These are phyloP conservation scores for Afroboletus lepidellus DNA, from an alignment of 1,284 basidiomycete genomes.

Conservation along the genomic window DNA sequence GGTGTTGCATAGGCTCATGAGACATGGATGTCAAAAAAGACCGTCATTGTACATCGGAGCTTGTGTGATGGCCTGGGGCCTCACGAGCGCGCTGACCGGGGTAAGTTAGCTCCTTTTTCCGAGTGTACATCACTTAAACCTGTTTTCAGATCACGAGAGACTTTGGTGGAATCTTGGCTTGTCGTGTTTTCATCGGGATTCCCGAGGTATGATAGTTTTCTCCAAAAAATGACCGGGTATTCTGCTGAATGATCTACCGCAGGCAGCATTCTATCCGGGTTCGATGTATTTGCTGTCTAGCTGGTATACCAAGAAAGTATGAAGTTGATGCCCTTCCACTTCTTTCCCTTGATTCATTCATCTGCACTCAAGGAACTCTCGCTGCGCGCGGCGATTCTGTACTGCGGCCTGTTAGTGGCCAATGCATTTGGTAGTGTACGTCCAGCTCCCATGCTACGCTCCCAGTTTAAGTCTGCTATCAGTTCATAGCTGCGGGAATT, in stretches of 20 bases:
- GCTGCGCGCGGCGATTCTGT: conserved; percentile 69
- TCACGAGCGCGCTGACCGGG: conserved; percentile 3
- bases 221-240: background rate
- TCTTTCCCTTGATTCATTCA: background rate
- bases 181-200: conserved; percentile 4
- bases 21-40: background rate
- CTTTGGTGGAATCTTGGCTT: background rate
- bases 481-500: conserved; percentile 70
- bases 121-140: background rate
- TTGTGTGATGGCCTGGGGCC: background rate
- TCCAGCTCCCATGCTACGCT: conserved; percentile 6
- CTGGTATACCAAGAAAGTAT: conserved; percentile 65
- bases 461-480: background rate
- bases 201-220: background rate
- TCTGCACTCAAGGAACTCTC: conserved; percentile 48
- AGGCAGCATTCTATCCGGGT: conserved; percentile 66
- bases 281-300: conserved; percentile 59
- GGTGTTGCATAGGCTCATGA: background rate
- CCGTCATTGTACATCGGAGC: background rate
- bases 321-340: background rate
- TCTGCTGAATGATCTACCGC: background rate
- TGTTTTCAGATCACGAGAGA: background rate
- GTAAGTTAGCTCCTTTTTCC: background rate
- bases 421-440: conserved; percentile 75
- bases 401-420: conserved; percentile 63